These are phyloP conservation scores for Metarhizium robertsii DNA, from an alignment of 2,329 filamentous ascomycete genomes.

Conservation along the genomic window DNA sequence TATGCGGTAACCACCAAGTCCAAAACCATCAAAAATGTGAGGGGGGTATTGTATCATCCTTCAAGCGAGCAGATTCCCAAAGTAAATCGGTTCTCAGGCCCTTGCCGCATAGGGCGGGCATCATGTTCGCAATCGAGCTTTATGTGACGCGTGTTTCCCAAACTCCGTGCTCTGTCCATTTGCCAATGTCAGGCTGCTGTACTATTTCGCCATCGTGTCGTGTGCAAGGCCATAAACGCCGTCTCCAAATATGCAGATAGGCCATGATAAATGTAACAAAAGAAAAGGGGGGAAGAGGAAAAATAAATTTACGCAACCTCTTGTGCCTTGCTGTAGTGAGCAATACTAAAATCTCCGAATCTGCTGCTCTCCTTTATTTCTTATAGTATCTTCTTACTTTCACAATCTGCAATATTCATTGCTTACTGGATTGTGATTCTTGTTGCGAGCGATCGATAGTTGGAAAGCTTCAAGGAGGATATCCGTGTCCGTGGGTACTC, in stretches of 20 bases:
- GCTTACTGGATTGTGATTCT: constrained; percentile 26
- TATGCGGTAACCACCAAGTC: constrained; percentile 1
- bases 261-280: background rate
- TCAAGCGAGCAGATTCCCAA: background rate
- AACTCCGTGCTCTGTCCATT: background rate
- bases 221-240: background rate
- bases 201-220: background rate
- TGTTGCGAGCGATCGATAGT: constrained; percentile 42
- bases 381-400: background rate
- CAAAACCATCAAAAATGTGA: background rate
- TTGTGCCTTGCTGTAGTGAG: background rate
- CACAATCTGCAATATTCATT: background rate
- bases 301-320: too few species aligned
- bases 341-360: background rate
- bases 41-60: background rate
- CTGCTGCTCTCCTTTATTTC: background rate
- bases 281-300: background rate
- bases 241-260: background rate
- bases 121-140: background rate
- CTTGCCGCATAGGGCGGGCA: background rate
- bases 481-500: constrained; percentile 44
- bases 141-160: background rate
- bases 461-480: constrained; percentile 46
- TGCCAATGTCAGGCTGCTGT: background rate
- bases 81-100: background rate